These are phyloP conservation scores for Narthecium ossifragum DNA, from an alignment of 106 monocot species.

Conservation along the genomic window DNA sequence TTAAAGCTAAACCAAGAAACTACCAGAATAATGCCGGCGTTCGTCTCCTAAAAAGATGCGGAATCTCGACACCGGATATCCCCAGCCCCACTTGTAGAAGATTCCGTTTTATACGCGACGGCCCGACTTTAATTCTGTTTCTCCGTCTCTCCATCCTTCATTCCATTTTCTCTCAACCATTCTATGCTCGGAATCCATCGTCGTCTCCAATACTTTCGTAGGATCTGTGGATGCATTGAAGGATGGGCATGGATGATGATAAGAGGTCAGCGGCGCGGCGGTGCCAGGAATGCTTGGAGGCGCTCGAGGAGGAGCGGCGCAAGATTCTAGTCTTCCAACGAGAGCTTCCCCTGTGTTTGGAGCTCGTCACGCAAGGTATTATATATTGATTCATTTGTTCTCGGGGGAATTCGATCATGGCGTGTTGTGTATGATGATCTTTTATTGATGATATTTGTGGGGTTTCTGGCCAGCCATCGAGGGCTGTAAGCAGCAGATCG, in stretches of 20 bases:
- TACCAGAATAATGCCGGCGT: too few relatives aligned
- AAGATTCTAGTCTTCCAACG: constrained; percentile 73
- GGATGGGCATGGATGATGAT: constrained; percentile 2
- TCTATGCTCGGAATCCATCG: not conserved
- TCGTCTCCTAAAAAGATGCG: too few relatives aligned
- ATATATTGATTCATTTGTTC: not conserved
- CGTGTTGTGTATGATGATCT: not conserved
- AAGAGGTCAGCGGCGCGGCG: too few relatives aligned
- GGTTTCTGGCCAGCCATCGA: constrained; percentile 33
- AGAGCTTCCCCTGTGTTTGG: constrained; percentile 54
- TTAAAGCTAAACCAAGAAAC: too few relatives aligned
- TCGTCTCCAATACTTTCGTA: not conserved
- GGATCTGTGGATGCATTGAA: not conserved
- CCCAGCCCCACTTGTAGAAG: too few relatives aligned
- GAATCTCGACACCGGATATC: too few relatives aligned
- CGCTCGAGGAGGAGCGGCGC: constrained; percentile 62
- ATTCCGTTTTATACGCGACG: too few relatives aligned
- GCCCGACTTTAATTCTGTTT: constrained; percentile 34
- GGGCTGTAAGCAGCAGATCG: constrained; percentile 22
- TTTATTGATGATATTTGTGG: too few relatives aligned
- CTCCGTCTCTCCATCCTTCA: constrained; percentile 1
- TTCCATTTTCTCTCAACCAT: not conserved
- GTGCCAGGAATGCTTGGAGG: constrained; percentile 31
- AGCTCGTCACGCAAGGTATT: constrained; percentile 48
- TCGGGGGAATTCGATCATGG: not conserved